Percentiles rank a stretch among this genome's conserved stretches.
Evolutionary conservation across 2,329 filamentous ascomycete species (phyloP).

Genomic region (Leptodontidium sp.): DNA sequence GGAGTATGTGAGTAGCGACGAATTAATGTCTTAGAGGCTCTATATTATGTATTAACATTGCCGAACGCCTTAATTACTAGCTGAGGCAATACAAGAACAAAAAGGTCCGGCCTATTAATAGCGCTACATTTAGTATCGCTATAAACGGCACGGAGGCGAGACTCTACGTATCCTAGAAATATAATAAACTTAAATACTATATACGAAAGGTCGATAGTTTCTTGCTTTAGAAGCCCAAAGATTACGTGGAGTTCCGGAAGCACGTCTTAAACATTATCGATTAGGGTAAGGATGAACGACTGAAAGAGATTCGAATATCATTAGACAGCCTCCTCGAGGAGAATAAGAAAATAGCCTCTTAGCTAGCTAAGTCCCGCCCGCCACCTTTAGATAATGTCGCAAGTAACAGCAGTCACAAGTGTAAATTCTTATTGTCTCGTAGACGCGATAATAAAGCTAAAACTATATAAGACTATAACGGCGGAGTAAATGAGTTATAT

Average conservation of each 20-base stretch:
- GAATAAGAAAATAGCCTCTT: slow-evolving; percentile 27
- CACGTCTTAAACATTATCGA: slow-evolving; percentile 50
- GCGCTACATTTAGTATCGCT: slow-evolving; percentile 47
- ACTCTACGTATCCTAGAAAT: slow-evolving; percentile 49
- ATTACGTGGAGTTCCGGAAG: slow-evolving; percentile 47
- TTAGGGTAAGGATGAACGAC: slow-evolving; percentile 45
- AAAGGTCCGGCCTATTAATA: slow-evolving; percentile 39
- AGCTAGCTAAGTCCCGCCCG: neutral
- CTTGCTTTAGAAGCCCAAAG: slow-evolving; percentile 42
- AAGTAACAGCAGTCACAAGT: neutral
- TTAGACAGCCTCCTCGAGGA: slow-evolving; percentile 40
- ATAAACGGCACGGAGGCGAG: slow-evolving; percentile 40
- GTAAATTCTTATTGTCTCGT: neutral
- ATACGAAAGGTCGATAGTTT: slow-evolving; percentile 45
- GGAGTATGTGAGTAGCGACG: slow-evolving; percentile 47
- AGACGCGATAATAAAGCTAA: neutral
- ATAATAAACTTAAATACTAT: slow-evolving; percentile 46
- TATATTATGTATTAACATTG: slow-evolving; percentile 47
- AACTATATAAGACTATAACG: neutral
- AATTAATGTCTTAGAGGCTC: slow-evolving; percentile 50
- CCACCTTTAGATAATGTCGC: neutral
- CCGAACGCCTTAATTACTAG: slow-evolving; percentile 37
- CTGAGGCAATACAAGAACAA: slow-evolving; percentile 33
- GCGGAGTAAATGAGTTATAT: too few species aligned
- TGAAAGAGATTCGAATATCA: slow-evolving; percentile 42